These are phyloP conservation scores for Sphaerulina musiva DNA, from an alignment of 2,329 filamentous ascomycete species.

Conservation along the genomic window DNA sequence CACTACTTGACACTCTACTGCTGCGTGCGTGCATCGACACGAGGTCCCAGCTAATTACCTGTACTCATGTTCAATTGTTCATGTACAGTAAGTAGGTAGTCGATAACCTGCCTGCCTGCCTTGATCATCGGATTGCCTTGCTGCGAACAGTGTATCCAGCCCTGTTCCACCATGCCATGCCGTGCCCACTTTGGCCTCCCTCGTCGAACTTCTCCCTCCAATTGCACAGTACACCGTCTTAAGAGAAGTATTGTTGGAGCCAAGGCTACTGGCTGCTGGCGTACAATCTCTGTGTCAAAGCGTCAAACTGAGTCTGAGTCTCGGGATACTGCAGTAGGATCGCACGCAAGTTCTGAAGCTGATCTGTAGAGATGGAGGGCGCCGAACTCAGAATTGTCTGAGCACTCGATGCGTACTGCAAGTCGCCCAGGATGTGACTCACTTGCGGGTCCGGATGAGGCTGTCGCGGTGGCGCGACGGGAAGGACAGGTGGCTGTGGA, in stretches of 20 bases:
- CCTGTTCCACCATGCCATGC: not conserved
- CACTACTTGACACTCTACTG: no score
- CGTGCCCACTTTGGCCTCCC: not conserved
- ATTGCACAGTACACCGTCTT: not conserved
- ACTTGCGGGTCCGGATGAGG: slow-evolving; percentile 34
- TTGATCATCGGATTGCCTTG: not conserved
- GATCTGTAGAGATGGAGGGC: slow-evolving; percentile 39
- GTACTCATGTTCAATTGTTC: no score
- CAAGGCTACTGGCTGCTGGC: not conserved
- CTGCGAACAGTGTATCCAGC: not conserved
- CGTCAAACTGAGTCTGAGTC: slow-evolving; percentile 53
- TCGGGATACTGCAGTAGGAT: slow-evolving; percentile 61
- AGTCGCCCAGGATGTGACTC: slow-evolving; percentile 39
- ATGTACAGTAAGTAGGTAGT: no score
- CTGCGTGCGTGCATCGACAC: no score
- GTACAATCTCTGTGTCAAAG: slow-evolving; percentile 25
- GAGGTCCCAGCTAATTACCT: no score
- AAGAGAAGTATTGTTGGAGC: not conserved
- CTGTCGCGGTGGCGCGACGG: slow-evolving; percentile 21
- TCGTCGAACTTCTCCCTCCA: not conserved
- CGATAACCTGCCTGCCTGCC: no score
- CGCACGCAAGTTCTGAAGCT: slow-evolving; percentile 66
- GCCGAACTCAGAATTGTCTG: slow-evolving; percentile 32
- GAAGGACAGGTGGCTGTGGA: slow-evolving; percentile 28
- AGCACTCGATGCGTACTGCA: slow-evolving; percentile 40